Evolutionary conservation across 768 basidiomycete species (phyloP).

Genomic region (Crassisporium funariophilum): DNA sequence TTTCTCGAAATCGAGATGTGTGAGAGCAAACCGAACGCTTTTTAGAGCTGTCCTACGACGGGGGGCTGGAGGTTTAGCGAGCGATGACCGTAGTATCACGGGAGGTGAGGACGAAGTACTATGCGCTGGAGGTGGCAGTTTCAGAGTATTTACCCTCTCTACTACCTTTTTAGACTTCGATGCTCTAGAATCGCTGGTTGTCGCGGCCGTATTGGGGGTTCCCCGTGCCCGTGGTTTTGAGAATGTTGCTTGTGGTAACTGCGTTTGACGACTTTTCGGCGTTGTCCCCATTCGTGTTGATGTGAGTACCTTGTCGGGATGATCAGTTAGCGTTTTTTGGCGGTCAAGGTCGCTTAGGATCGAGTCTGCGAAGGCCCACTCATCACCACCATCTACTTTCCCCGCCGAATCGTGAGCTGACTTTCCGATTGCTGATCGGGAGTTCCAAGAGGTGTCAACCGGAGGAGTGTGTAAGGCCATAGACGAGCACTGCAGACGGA

Average conservation of each 20-base stretch:
- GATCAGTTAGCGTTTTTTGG: too few relatives aligned
- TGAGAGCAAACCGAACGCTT: conserved; percentile 45
- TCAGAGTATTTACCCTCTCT: background rate
- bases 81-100: conserved; percentile 17
- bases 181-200: too few relatives aligned
- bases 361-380: conserved; percentile 40
- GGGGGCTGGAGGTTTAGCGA: conserved; percentile 8
- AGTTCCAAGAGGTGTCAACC: conserved; percentile 21
- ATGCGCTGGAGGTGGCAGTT: background rate
- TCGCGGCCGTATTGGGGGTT: too few relatives aligned
- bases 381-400: conserved; percentile 21
- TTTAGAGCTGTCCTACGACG: conserved; percentile 22
- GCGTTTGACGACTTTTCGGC: too few relatives aligned
- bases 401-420: too few relatives aligned
- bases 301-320: too few relatives aligned
- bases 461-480: conserved; percentile 18
- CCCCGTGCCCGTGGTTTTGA: too few relatives aligned
- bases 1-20: conserved; percentile 12
- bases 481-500: conserved; percentile 39
- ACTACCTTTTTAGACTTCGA: too few relatives aligned
- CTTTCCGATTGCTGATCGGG: conserved; percentile 10
- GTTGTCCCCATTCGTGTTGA: too few relatives aligned
- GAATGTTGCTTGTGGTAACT: too few relatives aligned
- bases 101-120: background rate
- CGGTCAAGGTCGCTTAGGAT: too few relatives aligned